These are phyloP conservation scores for Talaromyces thailandensis DNA, from an alignment of 495 filamentous ascomycete species.

Conservation along the genomic window DNA sequence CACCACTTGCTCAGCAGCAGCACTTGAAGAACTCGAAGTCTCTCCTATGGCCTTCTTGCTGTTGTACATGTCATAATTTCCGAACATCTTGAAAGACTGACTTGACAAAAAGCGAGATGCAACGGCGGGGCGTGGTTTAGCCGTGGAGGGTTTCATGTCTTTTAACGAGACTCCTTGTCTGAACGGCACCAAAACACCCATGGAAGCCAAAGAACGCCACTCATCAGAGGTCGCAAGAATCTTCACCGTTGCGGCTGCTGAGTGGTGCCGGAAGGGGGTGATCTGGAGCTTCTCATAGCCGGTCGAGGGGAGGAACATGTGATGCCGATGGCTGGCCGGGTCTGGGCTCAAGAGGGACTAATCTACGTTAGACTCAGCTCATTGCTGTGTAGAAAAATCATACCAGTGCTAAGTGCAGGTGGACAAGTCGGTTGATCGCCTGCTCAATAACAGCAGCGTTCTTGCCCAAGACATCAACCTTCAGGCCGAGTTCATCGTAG, in stretches of 20 bases:
- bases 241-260: neutral
- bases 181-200: neutral
- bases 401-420: neutral
- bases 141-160: neutral
- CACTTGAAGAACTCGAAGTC: neutral
- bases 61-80: neutral
- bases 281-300: neutral
- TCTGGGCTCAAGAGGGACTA: neutral
- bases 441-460: conserved; percentile 50
- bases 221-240: neutral
- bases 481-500: conserved; percentile 10
- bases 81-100: neutral
- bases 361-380: neutral
- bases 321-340: neutral
- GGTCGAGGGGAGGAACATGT: neutral
- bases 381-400: neutral
- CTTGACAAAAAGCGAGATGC: neutral
- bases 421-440: conserved; percentile 55
- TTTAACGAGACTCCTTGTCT: neutral
- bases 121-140: neutral
- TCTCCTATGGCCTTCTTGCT: neutral
- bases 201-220: neutral
- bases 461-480: conserved; percentile 15
- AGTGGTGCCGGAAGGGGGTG: neutral
- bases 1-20: neutral